These are phyloP conservation scores for Gaertneriomyces semiglobifer DNA, from an alignment of 192 early-diverging fungal genomes.

Conservation along the genomic window DNA sequence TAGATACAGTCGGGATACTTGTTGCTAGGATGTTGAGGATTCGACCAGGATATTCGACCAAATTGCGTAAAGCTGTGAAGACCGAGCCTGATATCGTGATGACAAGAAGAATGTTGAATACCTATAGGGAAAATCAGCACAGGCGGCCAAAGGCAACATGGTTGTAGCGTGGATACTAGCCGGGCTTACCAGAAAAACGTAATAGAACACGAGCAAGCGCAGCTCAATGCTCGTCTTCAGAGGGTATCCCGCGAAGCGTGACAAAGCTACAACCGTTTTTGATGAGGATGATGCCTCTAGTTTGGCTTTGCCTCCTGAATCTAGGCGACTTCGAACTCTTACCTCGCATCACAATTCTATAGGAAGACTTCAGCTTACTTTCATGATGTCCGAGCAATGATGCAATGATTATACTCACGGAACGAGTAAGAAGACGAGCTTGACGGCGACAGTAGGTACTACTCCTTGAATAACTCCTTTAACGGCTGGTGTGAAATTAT, in stretches of 20 bases:
- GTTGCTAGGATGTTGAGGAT: conserved; percentile 51
- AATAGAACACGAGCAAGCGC: conserved; percentile 67
- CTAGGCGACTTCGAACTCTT: no score
- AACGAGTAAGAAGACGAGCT: conserved; percentile 66
- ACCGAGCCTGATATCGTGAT: conserved; percentile 69
- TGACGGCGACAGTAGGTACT: conserved; percentile 67
- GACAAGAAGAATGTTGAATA: conserved; percentile 76
- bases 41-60: conserved; percentile 51
- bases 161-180: background rate
- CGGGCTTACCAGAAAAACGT: conserved; percentile 63
- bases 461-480: conserved; percentile 68
- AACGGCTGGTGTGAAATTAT: conserved; percentile 37
- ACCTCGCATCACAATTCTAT: no score
- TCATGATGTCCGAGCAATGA: no score
- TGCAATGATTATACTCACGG: conserved; percentile 30
- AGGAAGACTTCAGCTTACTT: no score
- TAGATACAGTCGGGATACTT: conserved; percentile 69
- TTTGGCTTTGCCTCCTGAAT: no score
- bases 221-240: conserved; percentile 58
- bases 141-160: no score
- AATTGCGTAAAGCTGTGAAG: conserved; percentile 45
- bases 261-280: conserved; percentile 32
- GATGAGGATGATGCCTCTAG: no score
- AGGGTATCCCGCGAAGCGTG: conserved; percentile 58
- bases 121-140: conserved; percentile 27